Conservation (phyloP, 1,284 basidiomycete species). For the Leccinum angustisporum region DNA sequence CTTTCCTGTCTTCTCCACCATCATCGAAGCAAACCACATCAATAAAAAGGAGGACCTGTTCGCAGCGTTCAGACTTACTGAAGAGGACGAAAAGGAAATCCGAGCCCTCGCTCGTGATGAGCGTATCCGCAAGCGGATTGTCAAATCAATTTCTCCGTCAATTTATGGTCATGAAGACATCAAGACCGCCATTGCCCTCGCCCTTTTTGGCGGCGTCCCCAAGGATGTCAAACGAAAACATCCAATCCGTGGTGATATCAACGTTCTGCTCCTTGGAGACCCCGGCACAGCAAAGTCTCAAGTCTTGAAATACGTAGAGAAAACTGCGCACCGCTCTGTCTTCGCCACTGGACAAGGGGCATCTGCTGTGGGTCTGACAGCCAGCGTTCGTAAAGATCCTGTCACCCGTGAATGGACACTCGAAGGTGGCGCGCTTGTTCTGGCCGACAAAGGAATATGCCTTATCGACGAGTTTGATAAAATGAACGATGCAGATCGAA, state of each 20-base stretch:
- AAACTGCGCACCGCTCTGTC: slow-evolving; percentile 96
- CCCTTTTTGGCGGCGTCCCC: slow-evolving; percentile 89
- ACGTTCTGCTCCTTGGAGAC: slow-evolving; percentile 93
- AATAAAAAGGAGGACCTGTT: slow-evolving; percentile 97
- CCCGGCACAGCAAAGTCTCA: slow-evolving; percentile 99
- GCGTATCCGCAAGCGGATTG: slow-evolving; percentile 93
- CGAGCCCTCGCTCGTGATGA: slow-evolving; percentile 85
- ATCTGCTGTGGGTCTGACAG: slow-evolving; percentile 96
- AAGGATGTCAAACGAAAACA: slow-evolving; percentile 98
- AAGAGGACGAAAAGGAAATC: slow-evolving; percentile 95
- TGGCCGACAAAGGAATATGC: slow-evolving; percentile 98
- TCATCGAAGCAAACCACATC: slow-evolving; percentile 97
- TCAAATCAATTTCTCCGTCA: slow-evolving; percentile 97
- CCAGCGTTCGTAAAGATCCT: slow-evolving; percentile 96
- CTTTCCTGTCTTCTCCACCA: slow-evolving; percentile 98
- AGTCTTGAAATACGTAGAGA: slow-evolving; percentile 98
- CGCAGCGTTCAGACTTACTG: slow-evolving; percentile 93
- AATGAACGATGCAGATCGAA: slow-evolving; percentile 98
- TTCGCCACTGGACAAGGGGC: slow-evolving; percentile 99
- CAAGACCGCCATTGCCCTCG: slow-evolving; percentile 95
- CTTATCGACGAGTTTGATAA: slow-evolving; percentile 99
- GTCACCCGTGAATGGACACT: slow-evolving; percentile 98
- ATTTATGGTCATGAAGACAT: slow-evolving; percentile 99
- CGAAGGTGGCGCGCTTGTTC: slow-evolving; percentile 94
- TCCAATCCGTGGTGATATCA: slow-evolving; percentile 96